Evolutionary conservation across 148 eudicot species (phyloP).

Genomic region (Oxyria digyna): DNA sequence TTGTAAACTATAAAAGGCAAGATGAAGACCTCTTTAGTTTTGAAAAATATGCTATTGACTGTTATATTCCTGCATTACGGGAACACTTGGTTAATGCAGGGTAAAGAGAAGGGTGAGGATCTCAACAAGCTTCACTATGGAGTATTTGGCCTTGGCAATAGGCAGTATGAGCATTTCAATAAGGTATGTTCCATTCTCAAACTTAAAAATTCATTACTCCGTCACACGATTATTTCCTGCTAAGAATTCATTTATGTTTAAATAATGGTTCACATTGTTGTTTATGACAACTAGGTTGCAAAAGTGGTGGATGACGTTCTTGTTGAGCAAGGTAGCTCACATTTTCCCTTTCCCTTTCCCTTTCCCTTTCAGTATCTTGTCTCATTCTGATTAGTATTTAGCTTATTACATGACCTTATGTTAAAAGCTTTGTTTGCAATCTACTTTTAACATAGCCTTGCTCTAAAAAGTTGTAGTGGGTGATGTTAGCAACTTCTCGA

Average conservation of each 20-base stretch:
- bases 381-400: not conserved
- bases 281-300: conserved; percentile 45
- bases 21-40: no score
- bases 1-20: not conserved
- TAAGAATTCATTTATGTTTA: not conserved
- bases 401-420: not conserved
- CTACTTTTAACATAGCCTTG: not conserved
- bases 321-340: conserved; percentile 57
- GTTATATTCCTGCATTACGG: not conserved
- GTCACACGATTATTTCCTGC: not conserved
- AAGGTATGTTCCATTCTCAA: conserved; percentile 33
- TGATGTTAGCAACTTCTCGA: not conserved
- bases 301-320: conserved; percentile 52
- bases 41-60: not conserved
- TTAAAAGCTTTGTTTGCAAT: not conserved
- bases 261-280: not conserved
- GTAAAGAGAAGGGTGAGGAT: conserved; percentile 54
- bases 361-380: not conserved
- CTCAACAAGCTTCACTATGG: conserved; percentile 64
- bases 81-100: conserved; percentile 21
- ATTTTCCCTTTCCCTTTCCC: no score
- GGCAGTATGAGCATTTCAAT: conserved; percentile 96
- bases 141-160: conserved; percentile 81
- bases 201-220: not conserved
- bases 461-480: not conserved